phyloP scores from a whole-genome alignment of 192 early-diverging fungal species.

The Fimicolochytrium jonesii region DNA sequence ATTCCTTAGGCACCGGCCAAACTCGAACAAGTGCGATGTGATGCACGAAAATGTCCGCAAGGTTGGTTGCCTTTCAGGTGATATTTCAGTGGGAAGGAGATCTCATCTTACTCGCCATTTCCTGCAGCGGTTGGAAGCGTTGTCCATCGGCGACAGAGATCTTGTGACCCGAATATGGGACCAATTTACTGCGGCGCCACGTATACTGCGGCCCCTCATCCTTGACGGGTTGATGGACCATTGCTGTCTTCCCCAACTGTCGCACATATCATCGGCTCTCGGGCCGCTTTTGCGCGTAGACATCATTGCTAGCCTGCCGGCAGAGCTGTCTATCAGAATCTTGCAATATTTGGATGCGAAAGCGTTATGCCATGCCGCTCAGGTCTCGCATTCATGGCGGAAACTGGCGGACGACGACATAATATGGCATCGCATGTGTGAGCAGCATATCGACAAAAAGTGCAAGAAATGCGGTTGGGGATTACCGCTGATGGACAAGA shows the following conservation, averaged over 20 bases:
- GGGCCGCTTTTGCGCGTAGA: conserved; percentile 76
- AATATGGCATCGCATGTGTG: conserved; percentile 96
- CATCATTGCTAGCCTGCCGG: conserved; percentile 69
- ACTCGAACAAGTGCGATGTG: no score
- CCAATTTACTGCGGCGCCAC: conserved; percentile 1
- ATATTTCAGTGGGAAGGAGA: no score
- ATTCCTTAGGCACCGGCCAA: no score
- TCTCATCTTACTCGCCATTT: no score
- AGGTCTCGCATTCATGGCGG: conserved; percentile 82
- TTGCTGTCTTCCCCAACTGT: conserved; percentile 84
- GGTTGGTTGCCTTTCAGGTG: no score
- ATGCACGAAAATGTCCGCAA: no score
- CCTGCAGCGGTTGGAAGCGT: not conserved
- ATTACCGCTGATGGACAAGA: conserved; percentile 75
- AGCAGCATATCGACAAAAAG: conserved; percentile 94
- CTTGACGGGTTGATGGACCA: conserved; percentile 65
- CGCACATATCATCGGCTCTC: conserved; percentile 69
- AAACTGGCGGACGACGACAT: conserved; percentile 82
- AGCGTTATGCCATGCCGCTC: conserved; percentile 85
- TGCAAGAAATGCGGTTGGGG: conserved; percentile 98
- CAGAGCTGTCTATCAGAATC: conserved; percentile 79
- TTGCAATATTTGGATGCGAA: conserved; percentile 89
- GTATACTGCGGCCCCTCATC: conserved; percentile 7
- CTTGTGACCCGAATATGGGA: conserved; percentile 7
- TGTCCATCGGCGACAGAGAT: conserved; percentile 7